phyloP scores from a whole-genome alignment of 2,329 filamentous ascomycete species.

The Thelonectria olida region DNA sequence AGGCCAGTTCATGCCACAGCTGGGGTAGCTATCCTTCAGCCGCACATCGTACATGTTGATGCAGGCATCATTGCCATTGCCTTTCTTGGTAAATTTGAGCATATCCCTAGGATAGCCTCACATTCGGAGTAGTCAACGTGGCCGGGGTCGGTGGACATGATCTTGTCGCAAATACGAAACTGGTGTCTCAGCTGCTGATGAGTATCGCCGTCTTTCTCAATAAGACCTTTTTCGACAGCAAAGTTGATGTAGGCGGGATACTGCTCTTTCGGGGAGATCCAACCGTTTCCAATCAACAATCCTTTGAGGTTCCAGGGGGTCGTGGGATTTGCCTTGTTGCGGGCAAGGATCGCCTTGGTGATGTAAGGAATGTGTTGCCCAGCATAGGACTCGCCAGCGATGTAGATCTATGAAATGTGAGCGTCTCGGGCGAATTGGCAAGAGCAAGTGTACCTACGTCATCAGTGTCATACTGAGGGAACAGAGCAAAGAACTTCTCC shows the following conservation, averaged over 20 bases:
- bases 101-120: slow-evolving; percentile 80
- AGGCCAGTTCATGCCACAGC: slow-evolving; percentile 98
- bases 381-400: slow-evolving; percentile 96
- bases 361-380: slow-evolving; percentile 98
- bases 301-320: slow-evolving; percentile 80
- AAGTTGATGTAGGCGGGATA: slow-evolving; percentile 88
- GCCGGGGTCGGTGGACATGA: slow-evolving; percentile 56
- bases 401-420: slow-evolving; percentile 74
- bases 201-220: slow-evolving; percentile 71
- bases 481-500: slow-evolving; percentile 89
- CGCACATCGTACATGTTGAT: slow-evolving; percentile 98
- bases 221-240: slow-evolving; percentile 78
- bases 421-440: slow-evolving; percentile 8
- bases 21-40: slow-evolving; percentile 79
- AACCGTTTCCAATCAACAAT: slow-evolving; percentile 94
- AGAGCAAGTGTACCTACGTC: slow-evolving; percentile 71
- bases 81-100: slow-evolving; percentile 69
- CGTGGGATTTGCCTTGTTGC: slow-evolving; percentile 72
- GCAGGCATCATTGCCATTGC: slow-evolving; percentile 68
- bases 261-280: slow-evolving; percentile 91
- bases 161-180: slow-evolving; percentile 74
- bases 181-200: slow-evolving; percentile 74
- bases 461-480: slow-evolving; percentile 90
- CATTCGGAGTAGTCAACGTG: slow-evolving; percentile 76
- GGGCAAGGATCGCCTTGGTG: slow-evolving; percentile 86